These are phyloP conservation scores for Teunomyces gatunensis DNA, from an alignment of 805 yeast genomes.

Conservation along the genomic window DNA sequence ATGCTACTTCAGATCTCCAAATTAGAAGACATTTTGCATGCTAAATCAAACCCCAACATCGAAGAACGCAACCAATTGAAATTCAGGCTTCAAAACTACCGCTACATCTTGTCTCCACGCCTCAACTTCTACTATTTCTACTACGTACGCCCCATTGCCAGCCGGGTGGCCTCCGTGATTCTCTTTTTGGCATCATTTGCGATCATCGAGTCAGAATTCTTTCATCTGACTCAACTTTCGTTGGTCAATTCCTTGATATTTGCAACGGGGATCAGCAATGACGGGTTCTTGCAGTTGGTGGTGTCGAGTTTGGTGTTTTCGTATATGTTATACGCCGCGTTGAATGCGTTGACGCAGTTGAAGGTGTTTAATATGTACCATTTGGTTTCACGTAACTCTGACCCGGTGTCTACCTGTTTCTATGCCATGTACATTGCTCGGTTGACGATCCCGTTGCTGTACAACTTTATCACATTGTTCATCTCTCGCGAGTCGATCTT, in stretches of 20 bases:
- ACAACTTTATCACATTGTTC: constrained; percentile 70
- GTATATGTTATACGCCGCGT: constrained; percentile 68
- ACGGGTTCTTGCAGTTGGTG: constrained; percentile 32
- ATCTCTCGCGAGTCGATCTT: constrained; percentile 52
- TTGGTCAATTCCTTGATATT: constrained; percentile 51
- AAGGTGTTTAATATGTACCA: constrained; percentile 76
- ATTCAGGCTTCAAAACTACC: constrained; percentile 19
- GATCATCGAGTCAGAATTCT: constrained; percentile 69
- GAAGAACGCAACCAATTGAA: constrained; percentile 14
- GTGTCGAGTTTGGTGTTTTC: constrained; percentile 45
- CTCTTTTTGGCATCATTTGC: constrained; percentile 47
- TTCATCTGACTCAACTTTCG: constrained; percentile 67
- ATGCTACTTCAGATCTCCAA: constrained; percentile 47
- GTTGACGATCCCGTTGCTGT: constrained; percentile 76
- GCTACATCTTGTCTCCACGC: constrained; percentile 34
- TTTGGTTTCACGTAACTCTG: constrained; percentile 67
- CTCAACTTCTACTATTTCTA: constrained; percentile 41
- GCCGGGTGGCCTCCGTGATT: constrained; percentile 42
- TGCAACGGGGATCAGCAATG: constrained; percentile 24
- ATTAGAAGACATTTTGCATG: constrained; percentile 57
- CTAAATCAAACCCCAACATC: constrained; percentile 25
- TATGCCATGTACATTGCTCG: constrained; percentile 80
- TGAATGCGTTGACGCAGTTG: constrained; percentile 63
- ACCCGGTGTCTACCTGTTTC: constrained; percentile 71
- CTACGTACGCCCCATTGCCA: constrained; percentile 44